Evolutionary conservation across 768 basidiomycete genomes (phyloP).

Genomic region (Mycena galericulata): DNA sequence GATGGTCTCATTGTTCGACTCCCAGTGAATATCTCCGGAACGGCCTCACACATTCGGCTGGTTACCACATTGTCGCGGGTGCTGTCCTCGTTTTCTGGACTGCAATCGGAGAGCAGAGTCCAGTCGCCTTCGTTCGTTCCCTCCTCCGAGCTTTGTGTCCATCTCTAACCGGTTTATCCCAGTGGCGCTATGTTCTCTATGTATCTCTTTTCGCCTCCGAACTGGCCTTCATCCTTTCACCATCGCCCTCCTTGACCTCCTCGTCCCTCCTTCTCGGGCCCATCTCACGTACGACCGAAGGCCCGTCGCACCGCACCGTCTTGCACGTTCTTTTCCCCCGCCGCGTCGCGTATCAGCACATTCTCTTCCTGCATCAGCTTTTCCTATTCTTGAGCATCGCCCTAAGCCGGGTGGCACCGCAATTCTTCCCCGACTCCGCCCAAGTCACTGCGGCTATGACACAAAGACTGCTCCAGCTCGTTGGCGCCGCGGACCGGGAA

Average conservation of each 20-base stretch:
- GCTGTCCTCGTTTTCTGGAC: constrained; percentile 72
- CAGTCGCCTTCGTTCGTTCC: constrained; percentile 73
- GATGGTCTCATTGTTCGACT: constrained; percentile 78
- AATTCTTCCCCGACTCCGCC: constrained; percentile 64
- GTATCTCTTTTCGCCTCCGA: constrained; percentile 71
- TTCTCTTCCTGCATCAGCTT: constrained; percentile 80
- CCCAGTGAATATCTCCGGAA: constrained; percentile 75
- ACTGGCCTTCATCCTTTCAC: constrained; percentile 72
- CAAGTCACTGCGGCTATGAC: constrained; percentile 54
- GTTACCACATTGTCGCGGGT: constrained; percentile 75
- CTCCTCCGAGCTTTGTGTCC: constrained; percentile 9
- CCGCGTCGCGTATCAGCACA: constrained; percentile 81
- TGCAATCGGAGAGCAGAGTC: constrained; percentile 67
- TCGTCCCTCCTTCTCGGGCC: constrained; percentile 41
- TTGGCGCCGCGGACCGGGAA: constrained; percentile 66
- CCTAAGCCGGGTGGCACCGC: constrained; percentile 76
- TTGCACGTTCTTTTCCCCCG: constrained; percentile 65
- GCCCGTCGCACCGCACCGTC: constrained; percentile 43
- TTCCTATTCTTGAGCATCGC: constrained; percentile 83
- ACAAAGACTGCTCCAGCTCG: constrained; percentile 55
- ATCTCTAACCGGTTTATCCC: constrained; percentile 14
- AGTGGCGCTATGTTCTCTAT: constrained; percentile 90
- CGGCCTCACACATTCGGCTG: constrained; percentile 71
- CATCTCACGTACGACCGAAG: constrained; percentile 28
- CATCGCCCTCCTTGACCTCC: constrained; percentile 53